Conservation (phyloP, 2,329 filamentous ascomycete species). For the Onygenales sp. region DNA sequence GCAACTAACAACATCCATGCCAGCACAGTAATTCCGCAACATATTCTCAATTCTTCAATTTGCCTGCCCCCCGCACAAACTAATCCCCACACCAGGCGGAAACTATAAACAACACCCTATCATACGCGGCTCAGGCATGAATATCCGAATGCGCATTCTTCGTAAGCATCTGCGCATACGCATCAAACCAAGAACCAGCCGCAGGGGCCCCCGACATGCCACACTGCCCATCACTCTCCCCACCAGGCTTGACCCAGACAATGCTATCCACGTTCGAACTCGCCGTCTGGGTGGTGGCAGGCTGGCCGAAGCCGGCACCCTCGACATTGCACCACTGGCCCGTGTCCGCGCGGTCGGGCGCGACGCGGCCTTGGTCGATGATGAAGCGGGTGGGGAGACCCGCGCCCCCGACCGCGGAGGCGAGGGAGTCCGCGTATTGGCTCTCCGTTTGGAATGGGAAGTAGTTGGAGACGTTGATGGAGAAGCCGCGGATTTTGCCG, state of each 20-base stretch:
- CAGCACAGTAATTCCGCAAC: too few relatives aligned
- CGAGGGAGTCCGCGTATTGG: conserved; percentile 42
- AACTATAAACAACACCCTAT: background rate
- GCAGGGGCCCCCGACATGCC: conserved; percentile 52
- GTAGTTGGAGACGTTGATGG: conserved; percentile 52
- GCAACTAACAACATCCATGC: too few relatives aligned
- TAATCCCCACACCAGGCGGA: background rate
- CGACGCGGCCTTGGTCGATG: conserved; percentile 51
- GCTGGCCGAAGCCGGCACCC: conserved; percentile 54
- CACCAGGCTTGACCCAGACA: conserved; percentile 62
- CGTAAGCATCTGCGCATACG: conserved; percentile 28
- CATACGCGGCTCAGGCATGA: background rate
- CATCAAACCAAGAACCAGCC: conserved; percentile 58
- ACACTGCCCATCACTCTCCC: conserved; percentile 45
- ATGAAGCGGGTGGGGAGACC: conserved; percentile 49
- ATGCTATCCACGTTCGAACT: conserved; percentile 53
- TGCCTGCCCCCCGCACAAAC: too few relatives aligned
- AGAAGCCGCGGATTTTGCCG: conserved; percentile 41
- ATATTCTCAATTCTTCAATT: too few relatives aligned
- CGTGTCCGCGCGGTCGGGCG: conserved; percentile 46
- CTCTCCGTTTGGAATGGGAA: conserved; percentile 46
- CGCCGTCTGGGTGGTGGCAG: conserved; percentile 54
- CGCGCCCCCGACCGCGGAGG: conserved; percentile 36
- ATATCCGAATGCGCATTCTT: conserved; percentile 18
- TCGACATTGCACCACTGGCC: conserved; percentile 61